Evolutionary conservation across 139 green algal species (phyloP), one percentile per base, ranked within the genome.

Genomic region (Chlorella sp.): DNA sequence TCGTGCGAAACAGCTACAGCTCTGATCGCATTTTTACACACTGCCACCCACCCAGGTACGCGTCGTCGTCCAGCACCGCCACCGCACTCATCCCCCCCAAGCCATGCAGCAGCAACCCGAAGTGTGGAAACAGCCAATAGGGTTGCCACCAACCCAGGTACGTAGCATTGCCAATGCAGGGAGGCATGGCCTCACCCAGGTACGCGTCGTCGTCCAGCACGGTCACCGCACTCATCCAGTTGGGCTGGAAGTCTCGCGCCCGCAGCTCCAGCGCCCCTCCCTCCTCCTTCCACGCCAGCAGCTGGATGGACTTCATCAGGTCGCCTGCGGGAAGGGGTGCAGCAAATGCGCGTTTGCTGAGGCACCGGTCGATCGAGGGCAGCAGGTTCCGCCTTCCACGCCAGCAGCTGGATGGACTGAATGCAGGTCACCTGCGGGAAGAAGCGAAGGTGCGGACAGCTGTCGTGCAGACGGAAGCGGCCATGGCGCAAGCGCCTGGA

Each of bases 281-380:
- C 57, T 60, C 83, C 88, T 97, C 96, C 41, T 87, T 85, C 89
- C 96, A 98, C 73, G 93, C 51, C 75, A 97, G 90, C 83, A 99
- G 84, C n/a, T 92, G 91, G 36, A 99, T 93, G 84, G 91, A 97
- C 71, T 98, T 96, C 97, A 99, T 99, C 44, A 99, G 83, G 87
- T 60, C 51, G 51, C 51, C 51, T 60, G 51, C 51, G 51, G 12
- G 51, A 9, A 60, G 12, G 21, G 9, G 9, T 51, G 44, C 9
- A 51, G 44, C 7, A 51, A 9, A 51, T 51, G n/a, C n/a, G n/a
- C n/a, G n/a, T n/a, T n/a, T 7, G 7, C 11, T 11, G 11, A 55
- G 7, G 44, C 7, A 11, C 7, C 44, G 11, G 44, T 7, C 7
- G 25, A 69, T 11, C 63, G 26, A 28, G 21, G n/a, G 63, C 63